phyloP scores from a whole-genome alignment of 2,329 filamentous ascomycete genomes.

The Epicoccum sorghinum region DNA sequence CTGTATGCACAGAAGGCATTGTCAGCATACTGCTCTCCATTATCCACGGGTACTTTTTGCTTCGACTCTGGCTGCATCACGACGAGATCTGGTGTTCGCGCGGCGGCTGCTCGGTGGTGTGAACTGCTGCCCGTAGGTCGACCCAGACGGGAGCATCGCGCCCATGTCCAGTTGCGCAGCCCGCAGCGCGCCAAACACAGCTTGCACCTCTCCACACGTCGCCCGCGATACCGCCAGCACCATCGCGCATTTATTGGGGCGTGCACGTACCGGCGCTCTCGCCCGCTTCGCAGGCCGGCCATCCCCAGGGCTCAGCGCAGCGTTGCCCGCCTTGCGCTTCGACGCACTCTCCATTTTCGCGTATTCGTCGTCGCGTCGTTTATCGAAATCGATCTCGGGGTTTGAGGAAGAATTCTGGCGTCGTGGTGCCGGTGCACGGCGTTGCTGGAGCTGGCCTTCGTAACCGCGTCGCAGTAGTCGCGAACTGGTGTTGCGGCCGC shows the following conservation, averaged over 20 bases:
- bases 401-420: slow-evolving; percentile 19
- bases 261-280: slow-evolving; percentile 63
- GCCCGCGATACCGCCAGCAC: slow-evolving; percentile 14
- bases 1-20: slow-evolving; percentile 33
- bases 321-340: slow-evolving; percentile 63
- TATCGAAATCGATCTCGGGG: slow-evolving; percentile 25
- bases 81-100: slow-evolving; percentile 8
- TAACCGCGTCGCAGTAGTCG: slow-evolving; percentile 13
- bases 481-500: slow-evolving; percentile 14
- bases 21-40: slow-evolving; percentile 30
- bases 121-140: slow-evolving; percentile 36
- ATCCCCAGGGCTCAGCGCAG: slow-evolving; percentile 57
- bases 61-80: slow-evolving; percentile 22
- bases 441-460: slow-evolving; percentile 28
- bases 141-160: slow-evolving; percentile 40
- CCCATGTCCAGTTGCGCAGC: slow-evolving; percentile 35
- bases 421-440: slow-evolving; percentile 41
- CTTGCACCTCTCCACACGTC: slow-evolving; percentile 5
- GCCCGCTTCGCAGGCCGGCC: slow-evolving; percentile 64
- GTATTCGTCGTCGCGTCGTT: slow-evolving; percentile 39
- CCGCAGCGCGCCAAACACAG: slow-evolving; percentile 30
- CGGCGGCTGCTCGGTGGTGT: slow-evolving; percentile 31
- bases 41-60: background rate
- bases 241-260: slow-evolving; percentile 21
- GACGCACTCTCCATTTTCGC: slow-evolving; percentile 51